A percentile compares a stretch with the other conserved stretches of the same genome.
phyloP scores from a whole-genome alignment of 2,329 filamentous ascomycete genomes.

The Aspergillus novoparasiticus region DNA sequence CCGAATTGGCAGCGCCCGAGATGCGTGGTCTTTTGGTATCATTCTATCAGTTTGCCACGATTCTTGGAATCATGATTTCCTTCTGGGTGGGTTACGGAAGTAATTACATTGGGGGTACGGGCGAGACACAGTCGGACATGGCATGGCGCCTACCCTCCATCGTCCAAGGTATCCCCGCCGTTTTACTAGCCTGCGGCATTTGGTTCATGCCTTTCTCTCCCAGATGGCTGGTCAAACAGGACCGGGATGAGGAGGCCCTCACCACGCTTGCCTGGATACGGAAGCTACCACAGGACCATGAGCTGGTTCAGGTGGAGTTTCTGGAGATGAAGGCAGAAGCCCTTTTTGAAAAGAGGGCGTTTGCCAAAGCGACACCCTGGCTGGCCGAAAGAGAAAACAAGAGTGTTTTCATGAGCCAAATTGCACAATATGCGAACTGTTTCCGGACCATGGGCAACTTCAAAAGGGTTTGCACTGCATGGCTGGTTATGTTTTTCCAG shows the following conservation, averaged over 20 bases:
- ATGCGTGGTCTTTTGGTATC: conserved; percentile 37
- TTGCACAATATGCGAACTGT: conserved; percentile 55
- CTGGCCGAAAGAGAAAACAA: conserved; percentile 35
- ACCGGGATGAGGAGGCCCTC: conserved; percentile 48
- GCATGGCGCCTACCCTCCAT: conserved; percentile 51
- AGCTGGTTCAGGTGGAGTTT: conserved; percentile 48
- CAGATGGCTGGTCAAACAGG: conserved; percentile 53
- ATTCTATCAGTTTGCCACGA: conserved; percentile 38
- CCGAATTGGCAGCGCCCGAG: conserved; percentile 46
- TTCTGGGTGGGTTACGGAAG: conserved; percentile 45
- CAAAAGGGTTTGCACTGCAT: conserved; percentile 49
- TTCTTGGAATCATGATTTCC: conserved; percentile 39
- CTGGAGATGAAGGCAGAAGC: conserved; percentile 52
- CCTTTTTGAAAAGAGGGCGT: conserved; percentile 47
- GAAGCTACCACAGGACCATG: conserved; percentile 36
- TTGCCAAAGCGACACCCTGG: conserved; percentile 50
- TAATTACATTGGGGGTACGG: conserved; percentile 41
- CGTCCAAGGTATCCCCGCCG: conserved; percentile 47
- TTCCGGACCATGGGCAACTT: conserved; percentile 54
- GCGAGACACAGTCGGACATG: conserved; percentile 38
- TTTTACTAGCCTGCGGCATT: conserved; percentile 38
- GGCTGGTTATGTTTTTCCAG: conserved; percentile 54
- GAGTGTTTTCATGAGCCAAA: conserved; percentile 48
- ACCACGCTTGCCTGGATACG: conserved; percentile 29
- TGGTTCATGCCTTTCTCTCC: conserved; percentile 59